These are phyloP conservation scores for Cymbidium sinense DNA, from an alignment of 106 monocot genomes.

Conservation along the genomic window DNA sequence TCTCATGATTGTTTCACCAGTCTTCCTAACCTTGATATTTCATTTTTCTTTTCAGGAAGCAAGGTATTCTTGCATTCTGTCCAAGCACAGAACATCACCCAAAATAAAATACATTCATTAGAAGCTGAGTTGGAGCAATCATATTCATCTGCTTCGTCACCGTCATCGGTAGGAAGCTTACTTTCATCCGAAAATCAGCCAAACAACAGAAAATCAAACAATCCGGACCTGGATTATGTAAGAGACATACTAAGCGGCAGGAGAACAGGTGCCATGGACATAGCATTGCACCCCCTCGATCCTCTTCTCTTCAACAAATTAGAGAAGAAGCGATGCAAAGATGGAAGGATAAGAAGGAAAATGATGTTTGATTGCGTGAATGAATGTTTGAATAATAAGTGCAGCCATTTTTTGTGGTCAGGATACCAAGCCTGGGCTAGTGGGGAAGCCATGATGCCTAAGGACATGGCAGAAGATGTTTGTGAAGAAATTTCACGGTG, in stretches of 20 bases:
- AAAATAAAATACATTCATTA: slow-evolving; percentile 9
- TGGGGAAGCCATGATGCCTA: slow-evolving; percentile 23
- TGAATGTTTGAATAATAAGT: slow-evolving; percentile 54
- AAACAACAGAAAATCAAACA: not conserved
- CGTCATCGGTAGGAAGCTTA: slow-evolving; percentile 3
- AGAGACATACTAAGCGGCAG: slow-evolving; percentile 23
- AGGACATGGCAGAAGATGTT: slow-evolving; percentile 38
- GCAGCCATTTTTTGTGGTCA: slow-evolving; percentile 37
- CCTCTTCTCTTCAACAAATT: slow-evolving; percentile 45
- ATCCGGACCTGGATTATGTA: slow-evolving; percentile 31
- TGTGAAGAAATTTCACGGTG: slow-evolving; percentile 49
- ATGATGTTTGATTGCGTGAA: slow-evolving; percentile 62
- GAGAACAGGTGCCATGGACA: not conserved
- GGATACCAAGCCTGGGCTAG: slow-evolving; percentile 55
- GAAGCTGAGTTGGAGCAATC: slow-evolving; percentile 27
- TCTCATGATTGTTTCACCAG: not conserved
- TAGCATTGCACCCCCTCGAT: slow-evolving; percentile 16
- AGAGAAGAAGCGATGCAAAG: slow-evolving; percentile 23
- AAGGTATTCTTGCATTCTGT: slow-evolving; percentile 33
- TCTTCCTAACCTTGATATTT: not conserved
- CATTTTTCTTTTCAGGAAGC: slow-evolving; percentile 20
- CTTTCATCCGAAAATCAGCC: slow-evolving; percentile 1
- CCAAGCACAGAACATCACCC: slow-evolving; percentile 25
- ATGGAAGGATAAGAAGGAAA: slow-evolving; percentile 36
- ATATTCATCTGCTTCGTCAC: slow-evolving; percentile 38